Evolutionary conservation across 2,329 filamentous ascomycete species (phyloP).

Genomic region (Claviceps sp.): DNA sequence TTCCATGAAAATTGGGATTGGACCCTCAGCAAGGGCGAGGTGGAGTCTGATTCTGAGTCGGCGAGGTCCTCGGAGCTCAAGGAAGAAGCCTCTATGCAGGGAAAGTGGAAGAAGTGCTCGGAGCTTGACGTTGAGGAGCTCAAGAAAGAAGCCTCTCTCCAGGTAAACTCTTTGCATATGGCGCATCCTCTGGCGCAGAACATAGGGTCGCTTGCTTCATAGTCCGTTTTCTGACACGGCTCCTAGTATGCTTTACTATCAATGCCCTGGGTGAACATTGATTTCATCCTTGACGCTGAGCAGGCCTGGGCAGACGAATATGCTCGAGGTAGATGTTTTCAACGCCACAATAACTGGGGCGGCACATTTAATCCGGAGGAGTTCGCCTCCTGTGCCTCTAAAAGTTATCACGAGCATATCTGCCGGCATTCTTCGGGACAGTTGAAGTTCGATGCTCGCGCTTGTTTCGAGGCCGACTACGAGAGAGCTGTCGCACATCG

Average conservation of each 20-base stretch:
- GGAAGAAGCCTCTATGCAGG: constrained; percentile 31
- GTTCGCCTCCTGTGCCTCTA: too few species aligned
- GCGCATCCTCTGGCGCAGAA: background rate
- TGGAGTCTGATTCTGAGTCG: background rate
- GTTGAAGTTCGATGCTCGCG: too few species aligned
- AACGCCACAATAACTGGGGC: constrained; percentile 11
- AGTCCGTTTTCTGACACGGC: background rate
- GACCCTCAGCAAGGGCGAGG: constrained; percentile 16
- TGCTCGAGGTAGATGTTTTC: constrained; percentile 20
- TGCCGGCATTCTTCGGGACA: too few species aligned
- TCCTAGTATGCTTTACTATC: constrained; percentile 28
- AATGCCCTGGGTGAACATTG: constrained; percentile 30
- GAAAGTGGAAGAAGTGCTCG: constrained; percentile 12
- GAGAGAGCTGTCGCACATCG: too few species aligned
- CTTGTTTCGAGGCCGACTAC: too few species aligned
- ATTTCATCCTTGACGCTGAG: constrained; percentile 33
- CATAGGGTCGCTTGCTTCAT: background rate
- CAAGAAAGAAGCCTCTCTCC: constrained; percentile 27
- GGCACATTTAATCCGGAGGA: too few species aligned
- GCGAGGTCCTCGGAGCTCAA: constrained; percentile 5
- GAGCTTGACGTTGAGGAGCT: too few species aligned
- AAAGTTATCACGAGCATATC: too few species aligned
- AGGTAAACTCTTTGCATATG: constrained; percentile 22
- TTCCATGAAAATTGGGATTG: constrained; percentile 27
- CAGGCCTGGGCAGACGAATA: constrained; percentile 31